phyloP scores from a whole-genome alignment of 106 monocot genomes.

The Acorus calamus region DNA sequence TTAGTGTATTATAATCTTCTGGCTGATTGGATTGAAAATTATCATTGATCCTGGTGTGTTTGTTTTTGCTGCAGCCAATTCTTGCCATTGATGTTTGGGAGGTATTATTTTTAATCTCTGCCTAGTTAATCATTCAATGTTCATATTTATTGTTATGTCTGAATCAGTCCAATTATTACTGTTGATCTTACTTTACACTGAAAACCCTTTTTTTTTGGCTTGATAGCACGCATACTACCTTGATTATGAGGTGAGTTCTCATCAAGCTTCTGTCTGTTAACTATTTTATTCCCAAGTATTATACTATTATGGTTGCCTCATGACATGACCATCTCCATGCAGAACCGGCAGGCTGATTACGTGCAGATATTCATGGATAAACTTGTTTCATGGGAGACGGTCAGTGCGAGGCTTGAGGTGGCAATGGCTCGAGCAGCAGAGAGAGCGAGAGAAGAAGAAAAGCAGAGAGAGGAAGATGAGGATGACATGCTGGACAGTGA shows the following conservation, averaged over 20 bases:
- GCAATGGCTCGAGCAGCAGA: slow-evolving; percentile 30
- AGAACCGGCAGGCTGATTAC: slow-evolving; percentile 57
- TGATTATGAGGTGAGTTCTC: slow-evolving; percentile 59
- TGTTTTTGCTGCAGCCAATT: slow-evolving; percentile 51
- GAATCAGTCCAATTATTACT: too few species aligned
- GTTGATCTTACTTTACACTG: too few species aligned
- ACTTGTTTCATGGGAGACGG: slow-evolving; percentile 72
- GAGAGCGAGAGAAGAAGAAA: slow-evolving; percentile 29
- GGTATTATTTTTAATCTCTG: slow-evolving; percentile 24
- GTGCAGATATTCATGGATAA: slow-evolving; percentile 53
- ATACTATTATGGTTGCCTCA: neutral
- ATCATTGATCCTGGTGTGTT: too few species aligned
- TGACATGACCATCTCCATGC: slow-evolving; percentile 1
- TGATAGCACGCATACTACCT: slow-evolving; percentile 81
- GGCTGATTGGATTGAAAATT: too few species aligned
- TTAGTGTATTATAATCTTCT: too few species aligned
- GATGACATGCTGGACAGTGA: slow-evolving; percentile 1
- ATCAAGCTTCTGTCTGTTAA: too few species aligned
- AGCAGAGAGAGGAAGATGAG: slow-evolving; percentile 10
- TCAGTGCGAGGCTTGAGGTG: slow-evolving; percentile 37
- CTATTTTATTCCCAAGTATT: neutral
- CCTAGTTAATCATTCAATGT: neutral
- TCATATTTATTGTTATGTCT: neutral
- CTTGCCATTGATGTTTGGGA: slow-evolving; percentile 84
- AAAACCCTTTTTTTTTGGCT: neutral